phyloP scores from a whole-genome alignment of 208 protist species.

The Trypanosoma scelopori region DNA sequence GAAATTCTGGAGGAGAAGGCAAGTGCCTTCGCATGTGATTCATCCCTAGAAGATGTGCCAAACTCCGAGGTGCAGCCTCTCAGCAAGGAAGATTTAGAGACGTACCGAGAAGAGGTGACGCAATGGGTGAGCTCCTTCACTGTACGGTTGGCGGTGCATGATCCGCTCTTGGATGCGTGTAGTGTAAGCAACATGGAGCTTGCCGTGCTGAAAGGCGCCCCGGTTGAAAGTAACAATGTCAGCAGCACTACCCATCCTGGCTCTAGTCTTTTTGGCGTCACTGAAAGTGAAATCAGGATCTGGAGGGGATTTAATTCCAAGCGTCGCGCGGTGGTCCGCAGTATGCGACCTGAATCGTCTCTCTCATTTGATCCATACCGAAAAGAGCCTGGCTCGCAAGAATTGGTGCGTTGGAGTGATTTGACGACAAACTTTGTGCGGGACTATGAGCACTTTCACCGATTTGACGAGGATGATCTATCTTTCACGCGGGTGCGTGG shows the following conservation, averaged over 20 bases:
- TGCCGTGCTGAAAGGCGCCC: background rate
- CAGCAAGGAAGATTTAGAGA: background rate
- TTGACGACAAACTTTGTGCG: conserved; percentile 80
- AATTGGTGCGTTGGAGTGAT: conserved; percentile 80
- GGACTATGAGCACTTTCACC: conserved; percentile 34
- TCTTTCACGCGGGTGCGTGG: conserved; percentile 15
- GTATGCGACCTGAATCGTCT: background rate
- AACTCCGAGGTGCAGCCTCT: background rate
- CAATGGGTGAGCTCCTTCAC: conserved; percentile 28
- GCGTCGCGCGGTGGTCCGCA: background rate
- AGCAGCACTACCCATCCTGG: background rate
- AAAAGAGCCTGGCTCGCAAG: conserved; percentile 5
- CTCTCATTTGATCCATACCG: background rate
- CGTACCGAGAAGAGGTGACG: conserved; percentile 9
- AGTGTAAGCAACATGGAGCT: conserved; percentile 23
- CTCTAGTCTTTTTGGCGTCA: background rate
- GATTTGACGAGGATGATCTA: conserved; percentile 17
- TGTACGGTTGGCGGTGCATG: conserved; percentile 14
- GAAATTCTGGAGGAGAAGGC: conserved; percentile 33
- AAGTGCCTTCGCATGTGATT: conserved; percentile 1
- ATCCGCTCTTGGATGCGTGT: conserved; percentile 19
- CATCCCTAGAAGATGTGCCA: background rate
- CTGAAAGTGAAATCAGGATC: background rate
- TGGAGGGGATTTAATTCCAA: background rate
- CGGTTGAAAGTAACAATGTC: background rate